Base-by-base conservation (phyloP, 2,329 filamentous ascomycete genomes). In the Xylaria sp. region DNA sequence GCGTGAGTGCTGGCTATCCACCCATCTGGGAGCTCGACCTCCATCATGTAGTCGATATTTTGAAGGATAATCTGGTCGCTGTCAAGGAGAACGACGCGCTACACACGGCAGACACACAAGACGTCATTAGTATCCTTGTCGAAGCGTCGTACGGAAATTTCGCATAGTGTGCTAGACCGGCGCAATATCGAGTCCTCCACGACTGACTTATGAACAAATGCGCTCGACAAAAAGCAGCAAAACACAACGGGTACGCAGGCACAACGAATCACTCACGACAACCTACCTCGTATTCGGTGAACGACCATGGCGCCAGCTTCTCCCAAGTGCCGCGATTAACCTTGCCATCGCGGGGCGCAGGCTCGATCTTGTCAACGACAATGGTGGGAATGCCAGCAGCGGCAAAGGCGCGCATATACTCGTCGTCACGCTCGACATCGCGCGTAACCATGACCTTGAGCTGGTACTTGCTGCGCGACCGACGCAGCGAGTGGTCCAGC, bases 271-370 rank as follows among this genome's bases (percentile, higher is more conserved):
- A 64, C 53, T 29, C 42, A 67, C 25, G 61, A 4, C 16, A 53
- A 65, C 74, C 50, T 74, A 78, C 75, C 76, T 78, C 71, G 60
- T 77, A 78, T 64, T 78, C 75, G 29, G 74, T 76, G 63, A 78
- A 78, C 2, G 73, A 71, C 73, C 75, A 77, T 6, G 78, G 77
- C 10, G 78, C 78, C 42, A 79, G 74, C 75, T 79, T 79, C 73
- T 79, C 77, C 78, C 78, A 79, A 29, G 77, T 78, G 8, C 77
- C 78, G 67, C 75, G 75, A 58, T 77, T 78, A 55, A 78, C 68
- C 70, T 78, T 78, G 67, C 77, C 77, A 55, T 79, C 77, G 48
- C 76, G 74, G 40, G 76, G 76, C 18, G 74, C 72, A 8, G 78
- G 78, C 72, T 79, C 77, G 69, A 79, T 79, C 71, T 76, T 74